These are phyloP conservation scores for Rossbeevera mucosa DNA, from an alignment of 768 basidiomycete species.

Conservation along the genomic window DNA sequence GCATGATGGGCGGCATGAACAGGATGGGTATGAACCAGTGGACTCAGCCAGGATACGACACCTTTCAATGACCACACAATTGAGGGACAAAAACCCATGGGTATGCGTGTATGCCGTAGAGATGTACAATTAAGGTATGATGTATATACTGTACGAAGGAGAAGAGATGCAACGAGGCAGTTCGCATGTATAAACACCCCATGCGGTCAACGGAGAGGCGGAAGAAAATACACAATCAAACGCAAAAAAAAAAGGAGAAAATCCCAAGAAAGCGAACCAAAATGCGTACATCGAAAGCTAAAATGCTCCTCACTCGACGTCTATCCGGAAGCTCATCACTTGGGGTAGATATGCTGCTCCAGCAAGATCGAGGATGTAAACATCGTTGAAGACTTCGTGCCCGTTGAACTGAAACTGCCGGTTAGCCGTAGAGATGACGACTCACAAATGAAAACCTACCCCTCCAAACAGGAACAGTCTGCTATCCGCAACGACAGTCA, in stretches of 20 bases:
- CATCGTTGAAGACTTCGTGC: conserved; percentile 77
- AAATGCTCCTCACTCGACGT: conserved; percentile 28
- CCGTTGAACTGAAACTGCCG: conserved; percentile 58
- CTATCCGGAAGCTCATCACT: conserved; percentile 71
- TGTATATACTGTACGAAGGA: conserved; percentile 44
- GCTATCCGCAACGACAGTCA: conserved; percentile 75
- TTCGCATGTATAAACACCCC: conserved; percentile 1
- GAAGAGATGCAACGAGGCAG: conserved; percentile 17
- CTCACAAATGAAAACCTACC: conserved; percentile 18
- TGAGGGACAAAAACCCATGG: conserved; percentile 11
- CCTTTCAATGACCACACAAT: conserved; percentile 25
- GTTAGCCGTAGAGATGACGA: neutral
- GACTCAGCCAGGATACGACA: conserved; percentile 33
- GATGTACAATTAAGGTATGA: conserved; percentile 26
- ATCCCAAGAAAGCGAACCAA: neutral
- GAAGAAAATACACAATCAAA: neutral
- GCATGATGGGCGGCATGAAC: conserved; percentile 31
- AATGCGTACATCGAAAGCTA: neutral
- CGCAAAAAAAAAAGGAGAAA: neutral
- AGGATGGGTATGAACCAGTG: conserved; percentile 40
- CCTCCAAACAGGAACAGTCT: conserved; percentile 86
- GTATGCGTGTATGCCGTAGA: conserved; percentile 25
- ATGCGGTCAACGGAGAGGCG: conserved; percentile 16
- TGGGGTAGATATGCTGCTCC: conserved; percentile 88
- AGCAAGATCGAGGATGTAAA: conserved; percentile 80